These are phyloP conservation scores for Nicotiana benthamiana DNA, from an alignment of 257 asterid genomes.

Conservation along the genomic window DNA sequence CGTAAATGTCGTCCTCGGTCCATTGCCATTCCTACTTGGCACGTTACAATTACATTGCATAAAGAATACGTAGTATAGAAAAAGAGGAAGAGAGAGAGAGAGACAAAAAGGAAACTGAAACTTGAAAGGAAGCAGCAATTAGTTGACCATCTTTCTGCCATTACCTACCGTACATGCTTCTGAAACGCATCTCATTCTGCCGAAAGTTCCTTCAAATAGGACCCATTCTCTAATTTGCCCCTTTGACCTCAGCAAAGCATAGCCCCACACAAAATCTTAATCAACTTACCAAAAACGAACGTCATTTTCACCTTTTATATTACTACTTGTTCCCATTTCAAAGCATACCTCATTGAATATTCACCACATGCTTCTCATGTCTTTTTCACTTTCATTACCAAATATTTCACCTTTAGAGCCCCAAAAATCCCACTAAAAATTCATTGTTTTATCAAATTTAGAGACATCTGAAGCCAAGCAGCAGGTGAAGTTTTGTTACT, in stretches of 20 bases:
- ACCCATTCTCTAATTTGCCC: background rate
- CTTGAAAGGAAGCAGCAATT: background rate
- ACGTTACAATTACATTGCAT: background rate
- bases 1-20: too few species aligned
- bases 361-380: background rate
- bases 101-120: background rate
- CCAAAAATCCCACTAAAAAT: background rate
- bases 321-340: background rate
- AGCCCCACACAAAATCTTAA: background rate
- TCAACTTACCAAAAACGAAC: background rate
- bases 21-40: background rate
- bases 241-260: conserved; percentile 3
- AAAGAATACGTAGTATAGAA: background rate
- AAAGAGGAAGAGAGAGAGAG: background rate
- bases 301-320: background rate
- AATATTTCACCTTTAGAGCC: background rate
- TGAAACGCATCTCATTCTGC: conserved; percentile 4
- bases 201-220: background rate
- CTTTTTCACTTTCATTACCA: background rate
- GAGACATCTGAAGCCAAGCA: background rate
- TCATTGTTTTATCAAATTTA: background rate
- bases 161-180: conserved; percentile 1
- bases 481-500: background rate
- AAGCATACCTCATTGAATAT: background rate
- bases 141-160: background rate